Conservation (phyloP, 805 yeast species). For the Sugiyamaella marilandica region DNA sequence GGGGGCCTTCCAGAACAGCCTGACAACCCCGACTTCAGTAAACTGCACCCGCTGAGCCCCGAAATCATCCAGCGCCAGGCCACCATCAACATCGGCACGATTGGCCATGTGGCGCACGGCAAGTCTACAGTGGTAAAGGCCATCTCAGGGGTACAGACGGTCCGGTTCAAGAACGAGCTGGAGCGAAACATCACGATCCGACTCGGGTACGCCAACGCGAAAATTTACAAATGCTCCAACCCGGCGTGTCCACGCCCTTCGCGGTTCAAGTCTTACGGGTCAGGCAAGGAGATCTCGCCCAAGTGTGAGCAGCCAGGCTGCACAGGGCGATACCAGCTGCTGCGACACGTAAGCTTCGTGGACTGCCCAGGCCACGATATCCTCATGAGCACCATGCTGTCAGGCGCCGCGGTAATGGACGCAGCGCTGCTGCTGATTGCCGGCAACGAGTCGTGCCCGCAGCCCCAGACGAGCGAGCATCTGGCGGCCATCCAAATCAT, state of each 20-base stretch:
- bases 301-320: slow-evolving; percentile 86
- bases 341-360: slow-evolving; percentile 96
- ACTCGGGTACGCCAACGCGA: slow-evolving; percentile 98
- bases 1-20: slow-evolving; percentile 99
- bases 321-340: slow-evolving; percentile 78
- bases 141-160: slow-evolving; percentile 98
- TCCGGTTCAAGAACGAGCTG: slow-evolving; percentile 96
- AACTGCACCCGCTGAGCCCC: slow-evolving; percentile 82
- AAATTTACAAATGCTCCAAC: slow-evolving; percentile 88
- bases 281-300: slow-evolving; percentile 93
- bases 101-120: slow-evolving; percentile 92
- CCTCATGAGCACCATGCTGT: slow-evolving; percentile 99
- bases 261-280: slow-evolving; percentile 89
- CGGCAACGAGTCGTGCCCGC: slow-evolving; percentile 99
- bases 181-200: slow-evolving; percentile 99
- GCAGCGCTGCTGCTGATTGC: slow-evolving; percentile 95
- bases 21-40: slow-evolving; percentile 73
- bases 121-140: slow-evolving; percentile 92
- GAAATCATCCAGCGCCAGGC: slow-evolving; percentile 97
- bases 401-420: slow-evolving; percentile 99
- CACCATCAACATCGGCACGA: slow-evolving; percentile 95
- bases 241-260: slow-evolving; percentile 87
- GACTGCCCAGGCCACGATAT: slow-evolving; percentile 99
- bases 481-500: slow-evolving; percentile 98
- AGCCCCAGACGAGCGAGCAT: slow-evolving; percentile 99